Percentiles rank a stretch among this genome's conserved stretches.
These are phyloP conservation scores for Inga leiocalycina DNA, from an alignment of 306 rosid species.

Conservation along the genomic window DNA sequence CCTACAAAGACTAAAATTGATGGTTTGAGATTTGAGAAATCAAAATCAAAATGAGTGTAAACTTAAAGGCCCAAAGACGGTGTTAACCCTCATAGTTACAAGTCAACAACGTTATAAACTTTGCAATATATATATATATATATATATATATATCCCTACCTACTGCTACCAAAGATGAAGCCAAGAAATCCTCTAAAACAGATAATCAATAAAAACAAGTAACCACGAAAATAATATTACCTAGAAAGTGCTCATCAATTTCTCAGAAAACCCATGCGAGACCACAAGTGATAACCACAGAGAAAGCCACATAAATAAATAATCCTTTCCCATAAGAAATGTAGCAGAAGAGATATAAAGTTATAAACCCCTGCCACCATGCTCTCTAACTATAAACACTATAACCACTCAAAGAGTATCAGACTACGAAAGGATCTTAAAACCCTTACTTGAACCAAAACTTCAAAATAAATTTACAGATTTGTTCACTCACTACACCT, in stretches of 20 bases:
- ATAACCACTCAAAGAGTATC: not conserved
- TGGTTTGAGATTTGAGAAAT: too few species aligned
- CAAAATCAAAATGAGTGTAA: too few species aligned
- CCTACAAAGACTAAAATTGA: too few species aligned
- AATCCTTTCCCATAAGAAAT: not conserved
- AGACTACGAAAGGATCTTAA: not conserved
- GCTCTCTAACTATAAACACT: not conserved
- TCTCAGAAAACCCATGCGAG: not conserved
- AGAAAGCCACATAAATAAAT: not conserved
- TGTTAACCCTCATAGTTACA: too few species aligned
- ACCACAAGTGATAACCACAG: not conserved
- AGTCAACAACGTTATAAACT: not conserved
- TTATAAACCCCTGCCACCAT: not conserved
- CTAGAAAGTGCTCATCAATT: not conserved
- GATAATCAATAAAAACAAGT: not conserved
- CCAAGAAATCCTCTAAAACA: not conserved
- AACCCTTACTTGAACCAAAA: not conserved
- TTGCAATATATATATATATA: not conserved
- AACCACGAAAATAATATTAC: not conserved
- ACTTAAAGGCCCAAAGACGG: too few species aligned
- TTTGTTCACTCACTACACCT: not conserved
- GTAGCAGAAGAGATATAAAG: not conserved
- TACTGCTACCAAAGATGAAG: too few species aligned
- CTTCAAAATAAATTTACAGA: not conserved
- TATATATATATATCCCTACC: not conserved